These are phyloP conservation scores for Plenodomus biglobosus DNA, from an alignment of 2,329 filamentous ascomycete genomes.

Conservation along the genomic window DNA sequence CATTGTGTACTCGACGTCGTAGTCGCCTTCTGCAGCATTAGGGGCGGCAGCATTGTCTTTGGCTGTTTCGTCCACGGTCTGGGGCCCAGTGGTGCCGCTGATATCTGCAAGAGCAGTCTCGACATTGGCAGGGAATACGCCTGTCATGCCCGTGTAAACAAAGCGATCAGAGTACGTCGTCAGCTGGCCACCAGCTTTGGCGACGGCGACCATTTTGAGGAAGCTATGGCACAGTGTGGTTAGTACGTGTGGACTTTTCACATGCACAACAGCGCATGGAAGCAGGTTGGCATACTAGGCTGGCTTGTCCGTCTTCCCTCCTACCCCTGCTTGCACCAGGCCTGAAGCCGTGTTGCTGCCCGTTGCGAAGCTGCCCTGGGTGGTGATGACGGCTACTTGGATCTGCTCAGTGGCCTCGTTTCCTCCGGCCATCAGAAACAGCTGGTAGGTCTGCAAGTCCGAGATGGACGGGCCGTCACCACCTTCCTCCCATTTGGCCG, in stretches of 20 bases:
- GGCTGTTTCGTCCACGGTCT: conserved; percentile 23
- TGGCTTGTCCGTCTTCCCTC: conserved; percentile 47
- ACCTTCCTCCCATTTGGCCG: conserved; percentile 60
- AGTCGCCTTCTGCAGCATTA: conserved; percentile 22
- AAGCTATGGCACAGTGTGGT: conserved; percentile 25
- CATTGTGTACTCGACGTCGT: conserved; percentile 54
- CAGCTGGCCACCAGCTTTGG: conserved; percentile 56
- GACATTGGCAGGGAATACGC: conserved; percentile 54
- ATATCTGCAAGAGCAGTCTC: conserved; percentile 41
- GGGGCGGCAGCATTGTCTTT: conserved; percentile 30
- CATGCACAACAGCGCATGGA: neutral
- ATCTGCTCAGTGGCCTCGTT: conserved; percentile 53
- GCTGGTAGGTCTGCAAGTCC: conserved; percentile 57
- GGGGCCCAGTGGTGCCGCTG: conserved; percentile 33
- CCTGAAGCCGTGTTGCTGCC: conserved; percentile 46
- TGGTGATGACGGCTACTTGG: conserved; percentile 40
- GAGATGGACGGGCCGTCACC: conserved; percentile 53
- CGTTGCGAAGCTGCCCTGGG: conserved; percentile 50
- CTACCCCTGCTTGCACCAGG: conserved; percentile 26
- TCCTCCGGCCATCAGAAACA: conserved; percentile 64
- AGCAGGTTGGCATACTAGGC: conserved; percentile 54
- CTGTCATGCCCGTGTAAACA: conserved; percentile 64
- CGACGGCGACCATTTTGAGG: conserved; percentile 56
- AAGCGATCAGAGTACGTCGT: conserved; percentile 66
- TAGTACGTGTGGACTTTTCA: conserved; percentile 5